Evolutionary conservation across 225 moss, liverwort and hornwort genomes (phyloP).

Genomic region (Thuidium tamariscinum): DNA sequence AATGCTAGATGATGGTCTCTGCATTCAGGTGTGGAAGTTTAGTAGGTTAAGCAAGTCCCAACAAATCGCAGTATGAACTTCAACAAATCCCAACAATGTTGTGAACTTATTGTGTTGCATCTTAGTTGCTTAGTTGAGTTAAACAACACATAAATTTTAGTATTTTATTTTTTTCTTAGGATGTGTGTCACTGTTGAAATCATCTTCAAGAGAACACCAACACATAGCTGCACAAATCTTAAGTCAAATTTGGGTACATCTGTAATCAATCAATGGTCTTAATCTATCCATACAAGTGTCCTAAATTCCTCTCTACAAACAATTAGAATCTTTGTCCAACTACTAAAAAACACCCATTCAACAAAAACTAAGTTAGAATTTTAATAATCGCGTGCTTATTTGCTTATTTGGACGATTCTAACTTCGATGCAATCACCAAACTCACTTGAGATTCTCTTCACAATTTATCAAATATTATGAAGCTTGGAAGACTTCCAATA

Average conservation of each 20-base stretch:
- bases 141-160: neutral
- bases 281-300: neutral
- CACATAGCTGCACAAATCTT: fast-evolving
- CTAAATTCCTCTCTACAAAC: neutral
- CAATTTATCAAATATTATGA: neutral
- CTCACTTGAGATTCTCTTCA: neutral
- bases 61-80: too few species aligned
- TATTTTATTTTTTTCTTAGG: neutral
- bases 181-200: neutral
- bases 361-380: neutral
- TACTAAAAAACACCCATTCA: neutral
- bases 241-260: neutral
- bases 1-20: neutral
- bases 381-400: neutral
- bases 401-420: neutral
- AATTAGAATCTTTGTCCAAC: neutral
- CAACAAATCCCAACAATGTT: neutral
- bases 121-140: neutral
- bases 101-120: neutral
- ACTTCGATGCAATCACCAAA: neutral
- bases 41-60: neutral
- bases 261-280: neutral
- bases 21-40: neutral
- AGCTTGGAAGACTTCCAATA: too few species aligned
- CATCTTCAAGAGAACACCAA: neutral